Percentiles rank a stretch among this genome's conserved stretches.
phyloP scores from a whole-genome alignment of 2,329 filamentous ascomycete genomes.

The Daldinia eschscholtzii region DNA sequence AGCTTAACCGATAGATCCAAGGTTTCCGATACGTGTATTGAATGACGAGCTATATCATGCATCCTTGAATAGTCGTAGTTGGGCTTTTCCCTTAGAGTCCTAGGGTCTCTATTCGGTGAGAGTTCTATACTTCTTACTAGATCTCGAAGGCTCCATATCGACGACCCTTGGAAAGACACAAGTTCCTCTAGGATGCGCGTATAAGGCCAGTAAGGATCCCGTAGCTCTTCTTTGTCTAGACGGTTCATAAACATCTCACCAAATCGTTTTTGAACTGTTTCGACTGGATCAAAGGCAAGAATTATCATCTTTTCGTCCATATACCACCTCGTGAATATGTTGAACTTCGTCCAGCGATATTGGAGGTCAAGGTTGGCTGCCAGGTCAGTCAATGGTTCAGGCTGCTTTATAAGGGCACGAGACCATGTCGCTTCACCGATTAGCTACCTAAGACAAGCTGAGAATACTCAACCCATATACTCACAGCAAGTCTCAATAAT shows the following conservation, averaged over 20 bases:
- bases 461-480: neutral
- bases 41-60: slow-evolving; percentile 22
- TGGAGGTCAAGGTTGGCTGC: neutral
- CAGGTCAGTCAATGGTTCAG: neutral
- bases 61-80: slow-evolving; percentile 17
- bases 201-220: slow-evolving; percentile 20
- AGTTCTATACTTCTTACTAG: slow-evolving; percentile 21
- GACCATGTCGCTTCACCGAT: neutral
- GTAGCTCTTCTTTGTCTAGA: slow-evolving; percentile 6
- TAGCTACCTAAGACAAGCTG: neutral
- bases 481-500: neutral
- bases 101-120: slow-evolving; percentile 18
- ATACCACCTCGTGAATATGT: neutral
- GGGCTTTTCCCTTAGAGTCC: slow-evolving; percentile 13
- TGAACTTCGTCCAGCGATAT: neutral
- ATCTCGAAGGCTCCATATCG: slow-evolving; percentile 16
- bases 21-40: slow-evolving; percentile 24
- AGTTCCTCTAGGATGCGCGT: slow-evolving; percentile 15
- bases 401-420: slow-evolving; percentile 1
- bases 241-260: neutral
- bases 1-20: slow-evolving; percentile 18
- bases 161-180: slow-evolving; percentile 16
- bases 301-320: neutral
- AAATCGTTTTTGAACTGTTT: neutral
- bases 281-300: neutral